Percentiles rank a stretch among this genome's conserved stretches.
Evolutionary conservation across 768 basidiomycete species (phyloP).

Genomic region (Termitomyces sp.): DNA sequence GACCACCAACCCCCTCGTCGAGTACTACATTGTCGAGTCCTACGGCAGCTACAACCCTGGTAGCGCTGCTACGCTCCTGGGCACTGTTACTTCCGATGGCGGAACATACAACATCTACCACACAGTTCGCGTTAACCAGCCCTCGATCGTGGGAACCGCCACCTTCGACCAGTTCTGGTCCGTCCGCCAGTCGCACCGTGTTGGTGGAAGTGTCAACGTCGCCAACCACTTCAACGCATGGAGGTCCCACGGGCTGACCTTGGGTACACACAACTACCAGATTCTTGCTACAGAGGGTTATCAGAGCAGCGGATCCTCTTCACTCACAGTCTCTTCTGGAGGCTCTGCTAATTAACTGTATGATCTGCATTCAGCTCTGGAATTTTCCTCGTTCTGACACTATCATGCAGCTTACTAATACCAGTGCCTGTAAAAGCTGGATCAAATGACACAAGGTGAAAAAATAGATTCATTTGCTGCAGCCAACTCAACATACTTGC

Average conservation of each 20-base stretch:
- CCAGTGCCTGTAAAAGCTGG: not conserved
- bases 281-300: conserved; percentile 46
- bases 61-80: conserved; percentile 26
- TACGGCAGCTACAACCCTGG: conserved; percentile 39
- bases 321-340: conserved; percentile 10
- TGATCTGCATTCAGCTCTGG: not conserved
- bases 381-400: not conserved
- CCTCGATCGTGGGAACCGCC: conserved; percentile 38
- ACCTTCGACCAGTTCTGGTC: conserved; percentile 48
- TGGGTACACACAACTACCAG: conserved; percentile 42
- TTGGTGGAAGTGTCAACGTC: conserved; percentile 31
- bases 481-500: not conserved
- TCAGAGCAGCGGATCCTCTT: conserved; percentile 31
- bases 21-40: conserved; percentile 44
- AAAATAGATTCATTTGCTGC: not conserved
- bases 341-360: not conserved
- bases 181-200: conserved; percentile 33
- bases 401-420: not conserved
- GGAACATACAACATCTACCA: conserved; percentile 39
- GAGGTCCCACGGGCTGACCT: conserved; percentile 31
- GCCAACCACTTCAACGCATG: conserved; percentile 43
- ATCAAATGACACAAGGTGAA: not conserved
- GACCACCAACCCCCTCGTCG: conserved; percentile 40
- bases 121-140: conserved; percentile 33
- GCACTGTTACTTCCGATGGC: conserved; percentile 39